These are phyloP conservation scores for Bondarzewia mesenterica DNA, from an alignment of 1,284 basidiomycete species.

Conservation along the genomic window DNA sequence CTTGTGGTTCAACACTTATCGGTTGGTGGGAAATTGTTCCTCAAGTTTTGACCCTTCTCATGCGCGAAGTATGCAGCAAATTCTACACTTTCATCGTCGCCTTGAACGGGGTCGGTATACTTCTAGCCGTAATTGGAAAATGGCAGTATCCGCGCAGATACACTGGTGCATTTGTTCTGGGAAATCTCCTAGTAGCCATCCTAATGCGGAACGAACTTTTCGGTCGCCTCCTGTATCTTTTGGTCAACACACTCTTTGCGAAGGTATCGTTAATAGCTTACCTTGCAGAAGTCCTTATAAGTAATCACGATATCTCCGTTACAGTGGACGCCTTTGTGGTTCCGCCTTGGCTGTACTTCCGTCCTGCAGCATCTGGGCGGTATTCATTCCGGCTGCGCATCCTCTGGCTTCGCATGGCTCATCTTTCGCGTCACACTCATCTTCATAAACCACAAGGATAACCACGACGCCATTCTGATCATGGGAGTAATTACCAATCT, in stretches of 20 bases:
- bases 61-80: conserved; percentile 32
- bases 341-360: conserved; percentile 54
- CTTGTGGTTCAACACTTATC: conserved; percentile 62
- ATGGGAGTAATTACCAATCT: conserved; percentile 52
- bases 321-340: conserved; percentile 59
- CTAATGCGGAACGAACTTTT: conserved; percentile 48
- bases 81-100: conserved; percentile 47
- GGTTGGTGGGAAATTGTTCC: conserved; percentile 33
- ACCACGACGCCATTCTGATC: conserved; percentile 46
- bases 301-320: not conserved
- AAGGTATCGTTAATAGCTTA: conserved; percentile 48
- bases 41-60: not conserved
- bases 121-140: conserved; percentile 38
- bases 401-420: conserved; percentile 56
- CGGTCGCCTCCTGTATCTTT: conserved; percentile 48
- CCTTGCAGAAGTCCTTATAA: not conserved
- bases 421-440: conserved; percentile 47
- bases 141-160: conserved; percentile 56
- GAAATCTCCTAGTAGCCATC: conserved; percentile 34
- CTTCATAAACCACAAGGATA: conserved; percentile 44
- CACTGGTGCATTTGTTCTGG: conserved; percentile 52
- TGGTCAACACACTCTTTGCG: conserved; percentile 52
- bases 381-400: conserved; percentile 65
- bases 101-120: conserved; percentile 42
- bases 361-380: conserved; percentile 60